These are phyloP conservation scores for Astrothelium macrocarpum DNA, from an alignment of 495 filamentous ascomycete genomes.

Conservation along the genomic window DNA sequence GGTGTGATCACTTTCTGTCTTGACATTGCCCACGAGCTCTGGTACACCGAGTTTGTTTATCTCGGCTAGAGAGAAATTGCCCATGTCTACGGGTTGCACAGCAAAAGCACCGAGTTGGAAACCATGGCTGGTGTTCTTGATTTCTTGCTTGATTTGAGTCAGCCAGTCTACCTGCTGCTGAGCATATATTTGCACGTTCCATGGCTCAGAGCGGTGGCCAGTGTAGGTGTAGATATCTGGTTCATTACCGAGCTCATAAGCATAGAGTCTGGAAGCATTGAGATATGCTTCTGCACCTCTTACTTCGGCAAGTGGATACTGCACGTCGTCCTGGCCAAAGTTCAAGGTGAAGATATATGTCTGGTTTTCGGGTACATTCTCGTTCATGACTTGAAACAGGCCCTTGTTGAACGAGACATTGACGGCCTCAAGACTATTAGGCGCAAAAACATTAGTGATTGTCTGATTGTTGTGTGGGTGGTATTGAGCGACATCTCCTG, in stretches of 20 bases:
- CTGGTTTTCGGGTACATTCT: constrained; percentile 9
- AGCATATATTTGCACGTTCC: constrained; percentile 1
- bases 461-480: not conserved
- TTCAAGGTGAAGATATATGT: constrained; percentile 4
- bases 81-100: not conserved
- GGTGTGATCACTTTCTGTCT: not conserved
- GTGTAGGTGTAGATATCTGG: constrained; percentile 1
- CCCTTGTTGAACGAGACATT: constrained; percentile 10
- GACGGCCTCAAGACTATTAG: constrained; percentile 1
- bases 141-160: constrained; percentile 5
- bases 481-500: constrained; percentile 5
- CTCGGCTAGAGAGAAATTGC: constrained; percentile 3
- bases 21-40: not conserved
- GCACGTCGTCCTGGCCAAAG: constrained; percentile 6
- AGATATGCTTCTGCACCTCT: not conserved
- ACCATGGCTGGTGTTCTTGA: not conserved
- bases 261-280: constrained; percentile 3
- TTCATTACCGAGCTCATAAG: constrained; percentile 11
- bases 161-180: constrained; percentile 8
- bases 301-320: not conserved
- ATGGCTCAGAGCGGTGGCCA: not conserved
- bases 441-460: constrained; percentile 2
- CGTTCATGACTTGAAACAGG: constrained; percentile 6
- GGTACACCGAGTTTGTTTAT: constrained; percentile 5
- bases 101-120: constrained; percentile 8